A percentile compares a stretch with the other conserved stretches of the same genome.
These are phyloP conservation scores for Phytophthora pistaciae DNA, from an alignment of 352 stramenopile genomes.

Conservation along the genomic window DNA sequence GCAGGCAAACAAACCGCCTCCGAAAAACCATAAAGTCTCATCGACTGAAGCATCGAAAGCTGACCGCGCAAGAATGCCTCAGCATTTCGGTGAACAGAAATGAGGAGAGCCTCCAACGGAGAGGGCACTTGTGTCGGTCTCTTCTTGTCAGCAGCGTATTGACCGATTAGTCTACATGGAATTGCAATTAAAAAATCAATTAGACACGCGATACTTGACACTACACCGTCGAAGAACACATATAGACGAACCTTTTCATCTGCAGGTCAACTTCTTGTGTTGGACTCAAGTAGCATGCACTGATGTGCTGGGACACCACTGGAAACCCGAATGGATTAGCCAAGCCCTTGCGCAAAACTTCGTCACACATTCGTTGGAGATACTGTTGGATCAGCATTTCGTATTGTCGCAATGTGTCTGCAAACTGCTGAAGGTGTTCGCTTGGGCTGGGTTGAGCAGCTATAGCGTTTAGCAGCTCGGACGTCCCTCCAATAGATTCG, in stretches of 20 bases:
- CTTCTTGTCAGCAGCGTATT: slow-evolving; percentile 63
- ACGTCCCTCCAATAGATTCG: slow-evolving; percentile 79
- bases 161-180: slow-evolving; percentile 53
- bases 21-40: slow-evolving; percentile 72
- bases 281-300: slow-evolving; percentile 76
- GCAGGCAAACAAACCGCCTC: slow-evolving; percentile 61
- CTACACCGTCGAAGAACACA: not conserved
- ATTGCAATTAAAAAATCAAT: slow-evolving; percentile 11
- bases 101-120: slow-evolving; percentile 69
- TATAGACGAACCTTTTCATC: slow-evolving; percentile 67
- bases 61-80: slow-evolving; percentile 80
- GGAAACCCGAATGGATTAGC: slow-evolving; percentile 82
- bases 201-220: not conserved
- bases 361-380: slow-evolving; percentile 68
- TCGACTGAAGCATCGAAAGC: slow-evolving; percentile 72
- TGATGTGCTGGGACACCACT: slow-evolving; percentile 84
- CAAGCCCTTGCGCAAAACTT: slow-evolving; percentile 80
- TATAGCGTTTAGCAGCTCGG: slow-evolving; percentile 72
- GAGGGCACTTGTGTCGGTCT: slow-evolving; percentile 51
- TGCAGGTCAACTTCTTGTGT: slow-evolving; percentile 59
- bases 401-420: slow-evolving; percentile 54
- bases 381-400: slow-evolving; percentile 63
- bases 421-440: slow-evolving; percentile 44
- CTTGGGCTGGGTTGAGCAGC: slow-evolving; percentile 35
- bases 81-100: slow-evolving; percentile 74